Conservation (phyloP, 805 yeast genomes). For the Naumovozyma baii region DNA sequence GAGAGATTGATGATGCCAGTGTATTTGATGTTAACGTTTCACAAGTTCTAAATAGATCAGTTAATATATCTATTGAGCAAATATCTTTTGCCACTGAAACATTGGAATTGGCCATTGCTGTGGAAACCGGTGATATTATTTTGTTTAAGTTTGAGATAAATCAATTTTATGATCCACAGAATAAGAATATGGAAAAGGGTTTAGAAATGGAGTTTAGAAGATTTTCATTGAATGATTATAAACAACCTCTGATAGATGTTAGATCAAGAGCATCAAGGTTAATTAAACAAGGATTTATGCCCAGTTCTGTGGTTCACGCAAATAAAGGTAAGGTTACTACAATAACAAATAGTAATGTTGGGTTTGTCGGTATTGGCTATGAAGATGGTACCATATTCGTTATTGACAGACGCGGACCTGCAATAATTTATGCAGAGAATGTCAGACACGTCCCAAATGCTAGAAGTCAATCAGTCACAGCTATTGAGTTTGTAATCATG, state of each 20-base stretch:
- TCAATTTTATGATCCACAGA: slow-evolving; percentile 32
- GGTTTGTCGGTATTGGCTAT: slow-evolving; percentile 77
- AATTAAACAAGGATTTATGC: slow-evolving; percentile 53
- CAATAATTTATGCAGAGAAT: slow-evolving; percentile 42
- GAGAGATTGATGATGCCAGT: slow-evolving; percentile 52
- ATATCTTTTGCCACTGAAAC: slow-evolving; percentile 71
- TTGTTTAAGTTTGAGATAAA: slow-evolving; percentile 62
- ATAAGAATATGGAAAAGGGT: slow-evolving; percentile 6
- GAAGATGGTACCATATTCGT: slow-evolving; percentile 64
- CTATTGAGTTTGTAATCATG: slow-evolving; percentile 66
- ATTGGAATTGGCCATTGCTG: slow-evolving; percentile 64
- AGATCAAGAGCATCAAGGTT: slow-evolving; percentile 42
- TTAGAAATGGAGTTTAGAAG: slow-evolving; percentile 21
- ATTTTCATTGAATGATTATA: slow-evolving; percentile 14
- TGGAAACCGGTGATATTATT: slow-evolving; percentile 62
- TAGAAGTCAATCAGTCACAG: slow-evolving; percentile 37
- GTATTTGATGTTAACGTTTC: slow-evolving; percentile 53
- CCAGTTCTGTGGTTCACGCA: slow-evolving; percentile 39
- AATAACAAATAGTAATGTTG: slow-evolving; percentile 60
- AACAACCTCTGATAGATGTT: slow-evolving; percentile 36
- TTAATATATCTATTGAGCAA: slow-evolving; percentile 38
- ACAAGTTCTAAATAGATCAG: slow-evolving; percentile 37
- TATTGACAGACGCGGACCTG: slow-evolving; percentile 75
- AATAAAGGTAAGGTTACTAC: slow-evolving; percentile 46
- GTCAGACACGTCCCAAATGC: slow-evolving; percentile 19